Percentiles rank a stretch among this genome's conserved stretches.
These are phyloP conservation scores for Pholiota molesta DNA, from an alignment of 768 basidiomycete species.

Conservation along the genomic window DNA sequence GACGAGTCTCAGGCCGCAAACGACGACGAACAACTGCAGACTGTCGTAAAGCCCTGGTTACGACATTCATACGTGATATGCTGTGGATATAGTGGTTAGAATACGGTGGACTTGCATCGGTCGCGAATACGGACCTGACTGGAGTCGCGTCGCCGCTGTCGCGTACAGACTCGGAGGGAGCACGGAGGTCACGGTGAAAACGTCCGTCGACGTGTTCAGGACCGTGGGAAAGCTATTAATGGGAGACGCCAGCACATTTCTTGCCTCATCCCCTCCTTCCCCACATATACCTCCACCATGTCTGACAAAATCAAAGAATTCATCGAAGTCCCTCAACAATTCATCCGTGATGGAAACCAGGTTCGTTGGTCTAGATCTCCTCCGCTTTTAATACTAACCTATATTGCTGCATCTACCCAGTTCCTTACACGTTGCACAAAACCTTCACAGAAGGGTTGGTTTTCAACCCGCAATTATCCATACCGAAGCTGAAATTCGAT, in stretches of 20 bases:
- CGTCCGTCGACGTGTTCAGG: constrained; percentile 31
- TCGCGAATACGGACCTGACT: constrained; percentile 11
- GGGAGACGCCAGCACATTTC: constrained; percentile 35
- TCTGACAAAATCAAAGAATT: constrained; percentile 92
- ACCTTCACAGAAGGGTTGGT: constrained; percentile 89
- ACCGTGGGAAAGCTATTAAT: constrained; percentile 35
- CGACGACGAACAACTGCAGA: constrained; percentile 31
- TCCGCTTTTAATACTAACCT: neutral
- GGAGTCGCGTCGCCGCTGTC: constrained; percentile 1
- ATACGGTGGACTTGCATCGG: neutral
- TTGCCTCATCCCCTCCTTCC: constrained; percentile 16
- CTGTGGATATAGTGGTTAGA: constrained; percentile 22
- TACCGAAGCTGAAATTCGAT: constrained; percentile 2
- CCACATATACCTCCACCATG: constrained; percentile 51
- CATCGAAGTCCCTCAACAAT: constrained; percentile 89
- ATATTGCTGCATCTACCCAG: constrained; percentile 41
- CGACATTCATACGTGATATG: constrained; percentile 65
- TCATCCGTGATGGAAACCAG: constrained; percentile 91
- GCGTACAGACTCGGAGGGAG: constrained; percentile 2
- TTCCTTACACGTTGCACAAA: constrained; percentile 98
- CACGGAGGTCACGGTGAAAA: constrained; percentile 19
- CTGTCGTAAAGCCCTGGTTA: constrained; percentile 46
- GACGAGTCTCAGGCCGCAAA: constrained; percentile 19
- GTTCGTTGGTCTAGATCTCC: constrained; percentile 42
- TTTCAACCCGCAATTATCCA: neutral